Base-by-base conservation (phyloP, 2,329 filamentous ascomycete genomes). In the Pyrenophora seminiperda region DNA sequence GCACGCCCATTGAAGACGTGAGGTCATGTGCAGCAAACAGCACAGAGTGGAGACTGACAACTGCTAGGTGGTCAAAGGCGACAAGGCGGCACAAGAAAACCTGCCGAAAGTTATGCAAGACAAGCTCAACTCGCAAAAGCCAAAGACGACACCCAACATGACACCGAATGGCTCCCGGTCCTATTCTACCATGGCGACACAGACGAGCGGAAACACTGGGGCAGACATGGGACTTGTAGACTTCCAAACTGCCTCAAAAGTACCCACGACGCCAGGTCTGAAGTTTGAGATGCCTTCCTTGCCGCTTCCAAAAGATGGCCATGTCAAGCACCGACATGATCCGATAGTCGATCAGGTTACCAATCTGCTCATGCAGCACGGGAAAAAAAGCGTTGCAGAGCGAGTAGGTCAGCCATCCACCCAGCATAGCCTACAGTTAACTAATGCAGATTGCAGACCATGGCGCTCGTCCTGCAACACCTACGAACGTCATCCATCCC, bases 351-450 rank as follows among this genome's bases (percentile, higher is more conserved):
- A 88, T 59, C 94, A 97, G 77, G 81, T 97, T 63, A 96, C 91
- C 14, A 92, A 91, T 71, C 80, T 96, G 62, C 76, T 99, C 57
- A 99, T 97, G 93, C 80, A 81, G 64, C 84, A 97, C 74, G 94
- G 94, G 63, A 95, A 97, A 79, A 84, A 96, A 71, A 88, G 88
- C 68, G 82, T 84, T 72, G 94, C 94, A n/a, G 91, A 99, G 74
- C 85, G 86, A 78, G 91, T 96, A 81, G 51, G 83, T 47, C 24
- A 39, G 37, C 29, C 22, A n/a, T 2, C 15, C 30, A 14, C 1
- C 6, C 7, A 29, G n/a, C 7, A 9, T 43, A 41, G 41, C 18
- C 15, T 30, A 7, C 20, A 37, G 6, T 18, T 9, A 20, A n/a
- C 30, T 41, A 44, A 53, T 36, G 6, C 22, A 5, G 40, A 27